Base-by-base conservation (phyloP, 176 grass and related monocot species). In the Triticum monococcum region DNA sequence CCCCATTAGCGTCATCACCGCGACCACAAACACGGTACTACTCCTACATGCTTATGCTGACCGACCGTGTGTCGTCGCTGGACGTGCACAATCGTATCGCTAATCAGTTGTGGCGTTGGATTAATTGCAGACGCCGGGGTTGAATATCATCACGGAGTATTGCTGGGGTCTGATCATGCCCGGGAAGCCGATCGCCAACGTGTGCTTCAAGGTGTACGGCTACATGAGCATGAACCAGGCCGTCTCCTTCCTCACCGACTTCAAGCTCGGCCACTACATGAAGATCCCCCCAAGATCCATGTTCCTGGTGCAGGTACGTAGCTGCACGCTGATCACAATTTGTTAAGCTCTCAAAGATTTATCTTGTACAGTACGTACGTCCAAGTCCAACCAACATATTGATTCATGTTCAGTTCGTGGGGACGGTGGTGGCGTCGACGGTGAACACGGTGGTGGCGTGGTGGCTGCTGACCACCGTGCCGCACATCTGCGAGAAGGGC, bases 241-340 rank as follows among this genome's bases (percentile, higher is more conserved):
- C 17, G 89, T 95, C 48, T 87, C 91, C 57, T 98, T 98, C 89
- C 86, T 98, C 17, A 32, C 63, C 2, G 95, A 98, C 85, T 98
- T 98, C 89, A 98, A 98, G 33, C 95, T 98, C 24, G 95, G 95
- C 10, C 95, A 98, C 68, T 98, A 98, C 87, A 98, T 98, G 95
- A 98, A 95, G 89, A 83, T 98, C 78, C 95, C 95, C 1, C 93
- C 93, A 2, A 92, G 79, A 90, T 98, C 95, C 28, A 98, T 98
- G 95, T 98, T 95, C 88, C 79, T 98, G 8, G 95, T 98, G 22
- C 95, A 98, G 95, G 95, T 98, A 85, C 25, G 54, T 22, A 8
- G 9, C 17, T 54, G 50, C 50, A 54, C 50, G 5, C 16, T 7
- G 50, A 54, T 54, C 2, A 54, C 50, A 54, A 17, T 18, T 54